phyloP scores from a whole-genome alignment of 495 filamentous ascomycete species.

The Chaetomidium leptoderma region DNA sequence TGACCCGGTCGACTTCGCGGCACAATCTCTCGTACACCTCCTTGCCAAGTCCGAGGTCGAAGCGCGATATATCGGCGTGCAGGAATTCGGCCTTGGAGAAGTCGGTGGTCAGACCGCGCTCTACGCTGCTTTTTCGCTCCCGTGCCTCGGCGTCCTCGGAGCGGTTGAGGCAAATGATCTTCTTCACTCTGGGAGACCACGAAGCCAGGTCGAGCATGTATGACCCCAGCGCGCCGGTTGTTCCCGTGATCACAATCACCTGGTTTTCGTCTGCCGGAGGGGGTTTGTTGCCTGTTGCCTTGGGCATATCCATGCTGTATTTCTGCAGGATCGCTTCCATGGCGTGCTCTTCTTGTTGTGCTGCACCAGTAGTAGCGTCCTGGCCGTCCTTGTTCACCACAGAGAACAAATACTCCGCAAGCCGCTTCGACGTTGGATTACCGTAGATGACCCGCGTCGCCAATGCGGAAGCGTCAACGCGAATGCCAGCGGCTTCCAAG shows the following conservation, averaged over 20 bases:
- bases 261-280: conserved; percentile 35
- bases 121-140: conserved; percentile 29
- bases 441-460: conserved; percentile 39
- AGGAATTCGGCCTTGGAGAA: conserved; percentile 48
- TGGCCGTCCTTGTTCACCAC: conserved; percentile 18
- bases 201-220: conserved; percentile 50
- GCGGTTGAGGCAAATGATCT: conserved; percentile 56
- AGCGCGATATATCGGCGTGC: conserved; percentile 43
- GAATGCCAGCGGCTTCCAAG: conserved; percentile 29
- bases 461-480: conserved; percentile 29
- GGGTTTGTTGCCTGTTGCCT: conserved; percentile 26
- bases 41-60: conserved; percentile 42
- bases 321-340: conserved; percentile 38
- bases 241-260: conserved; percentile 54
- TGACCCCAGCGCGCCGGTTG: conserved; percentile 56
- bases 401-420: conserved; percentile 33
- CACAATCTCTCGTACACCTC: conserved; percentile 39
- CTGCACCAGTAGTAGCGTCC: conserved; percentile 14
- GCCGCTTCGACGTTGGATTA: conserved; percentile 35
- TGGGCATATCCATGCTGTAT: conserved; percentile 36
- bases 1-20: conserved; percentile 43
- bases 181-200: conserved; percentile 36
- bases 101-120: conserved; percentile 36
- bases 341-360: conserved; percentile 25
- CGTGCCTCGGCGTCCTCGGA: conserved; percentile 34